Evolutionary conservation across 2,329 filamentous ascomycete genomes (phyloP).

Genomic region (Claviceps sp.): DNA sequence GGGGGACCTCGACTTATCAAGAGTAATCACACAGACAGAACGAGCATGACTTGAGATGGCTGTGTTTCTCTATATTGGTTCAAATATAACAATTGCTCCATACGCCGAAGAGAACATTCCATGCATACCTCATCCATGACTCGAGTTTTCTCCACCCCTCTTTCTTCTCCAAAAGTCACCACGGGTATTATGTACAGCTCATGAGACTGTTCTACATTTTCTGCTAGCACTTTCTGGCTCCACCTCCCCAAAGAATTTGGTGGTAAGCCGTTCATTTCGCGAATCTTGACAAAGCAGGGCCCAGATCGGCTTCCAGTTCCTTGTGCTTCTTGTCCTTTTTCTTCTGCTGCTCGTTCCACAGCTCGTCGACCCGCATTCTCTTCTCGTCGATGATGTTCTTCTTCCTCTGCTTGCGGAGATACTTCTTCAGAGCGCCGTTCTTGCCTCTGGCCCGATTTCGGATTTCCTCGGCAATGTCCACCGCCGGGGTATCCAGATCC

Average conservation of each 20-base stretch:
- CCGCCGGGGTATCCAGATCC: constrained; percentile 59
- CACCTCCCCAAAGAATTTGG: neutral
- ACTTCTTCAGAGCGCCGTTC: constrained; percentile 78
- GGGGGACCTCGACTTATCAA: too few species aligned
- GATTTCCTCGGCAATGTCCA: constrained; percentile 45
- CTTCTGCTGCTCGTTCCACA: constrained; percentile 60
- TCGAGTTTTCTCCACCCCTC: neutral
- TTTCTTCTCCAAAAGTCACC: neutral
- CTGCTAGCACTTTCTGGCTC: constrained; percentile 23
- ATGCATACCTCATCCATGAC: neutral
- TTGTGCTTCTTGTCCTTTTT: constrained; percentile 48
- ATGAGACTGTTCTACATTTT: neutral
- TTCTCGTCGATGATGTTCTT: constrained; percentile 96
- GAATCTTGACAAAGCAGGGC: constrained; percentile 78
- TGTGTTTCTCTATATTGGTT: neutral
- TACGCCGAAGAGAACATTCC: neutral
- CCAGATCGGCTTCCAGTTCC: constrained; percentile 59
- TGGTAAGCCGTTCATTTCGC: constrained; percentile 43
- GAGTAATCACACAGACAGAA: too few species aligned
- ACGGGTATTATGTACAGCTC: constrained; percentile 10
- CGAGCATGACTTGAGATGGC: too few species aligned
- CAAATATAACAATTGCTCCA: neutral
- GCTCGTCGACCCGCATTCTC: constrained; percentile 70
- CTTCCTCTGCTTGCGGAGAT: constrained; percentile 79
- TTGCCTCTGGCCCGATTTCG: constrained; percentile 74